These are phyloP conservation scores for Sporormia fimetaria DNA, from an alignment of 495 filamentous ascomycete genomes.

Conservation along the genomic window DNA sequence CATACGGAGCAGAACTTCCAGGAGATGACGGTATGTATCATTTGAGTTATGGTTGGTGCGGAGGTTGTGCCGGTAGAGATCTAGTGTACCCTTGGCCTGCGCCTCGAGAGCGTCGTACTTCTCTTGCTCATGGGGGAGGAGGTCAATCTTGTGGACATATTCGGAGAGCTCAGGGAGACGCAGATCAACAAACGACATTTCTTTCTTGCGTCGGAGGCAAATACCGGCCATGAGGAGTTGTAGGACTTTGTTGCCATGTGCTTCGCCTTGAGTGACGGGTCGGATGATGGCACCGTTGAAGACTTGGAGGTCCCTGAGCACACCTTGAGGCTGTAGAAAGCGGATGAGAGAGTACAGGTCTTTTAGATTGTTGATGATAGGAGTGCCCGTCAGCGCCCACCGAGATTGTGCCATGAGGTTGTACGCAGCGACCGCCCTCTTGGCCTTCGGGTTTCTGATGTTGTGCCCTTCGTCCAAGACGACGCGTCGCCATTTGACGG, in stretches of 20 bases:
- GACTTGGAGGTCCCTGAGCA: slow-evolving; percentile 59
- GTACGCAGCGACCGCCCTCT: slow-evolving; percentile 55
- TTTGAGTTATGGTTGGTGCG: slow-evolving; percentile 33
- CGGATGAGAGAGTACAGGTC: slow-evolving; percentile 74
- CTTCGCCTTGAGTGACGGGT: slow-evolving; percentile 50
- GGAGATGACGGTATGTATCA: slow-evolving; percentile 49
- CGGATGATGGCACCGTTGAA: slow-evolving; percentile 68
- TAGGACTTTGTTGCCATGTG: slow-evolving; percentile 50
- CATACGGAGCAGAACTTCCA: slow-evolving; percentile 75
- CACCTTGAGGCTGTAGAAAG: slow-evolving; percentile 68
- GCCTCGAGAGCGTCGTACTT: slow-evolving; percentile 69
- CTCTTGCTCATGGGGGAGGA: slow-evolving; percentile 60
- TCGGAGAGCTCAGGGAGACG: slow-evolving; percentile 68
- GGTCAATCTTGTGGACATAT: slow-evolving; percentile 67
- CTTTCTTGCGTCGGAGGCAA: slow-evolving; percentile 73
- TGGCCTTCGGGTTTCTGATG: slow-evolving; percentile 68
- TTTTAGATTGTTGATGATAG: slow-evolving; percentile 58
- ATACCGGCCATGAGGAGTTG: slow-evolving; percentile 73
- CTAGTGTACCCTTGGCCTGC: slow-evolving; percentile 64
- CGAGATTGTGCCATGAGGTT: slow-evolving; percentile 56
- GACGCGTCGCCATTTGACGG: slow-evolving; percentile 65
- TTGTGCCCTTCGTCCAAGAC: slow-evolving; percentile 83
- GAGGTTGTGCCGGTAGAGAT: slow-evolving; percentile 43
- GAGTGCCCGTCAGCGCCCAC: slow-evolving; percentile 59
- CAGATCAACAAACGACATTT: slow-evolving; percentile 82